phyloP scores from a whole-genome alignment of 805 yeast species.

The Tetrapisispora namnaoensis region DNA sequence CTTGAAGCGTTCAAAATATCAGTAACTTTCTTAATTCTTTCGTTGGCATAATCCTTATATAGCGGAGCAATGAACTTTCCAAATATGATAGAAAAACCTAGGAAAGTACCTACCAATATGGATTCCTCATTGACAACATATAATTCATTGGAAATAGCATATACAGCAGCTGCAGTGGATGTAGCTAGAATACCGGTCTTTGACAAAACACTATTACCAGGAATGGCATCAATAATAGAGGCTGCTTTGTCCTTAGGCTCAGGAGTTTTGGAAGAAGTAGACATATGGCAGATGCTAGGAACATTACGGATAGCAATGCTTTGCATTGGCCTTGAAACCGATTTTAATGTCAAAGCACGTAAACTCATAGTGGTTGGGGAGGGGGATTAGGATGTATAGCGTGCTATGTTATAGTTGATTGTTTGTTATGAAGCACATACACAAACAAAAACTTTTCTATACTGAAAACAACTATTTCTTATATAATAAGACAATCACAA shows the following conservation, averaged over 20 bases:
- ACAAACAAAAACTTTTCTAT: too few species aligned
- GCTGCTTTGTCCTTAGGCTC: constrained; percentile 89
- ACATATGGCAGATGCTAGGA: constrained; percentile 56
- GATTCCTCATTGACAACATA: constrained; percentile 93
- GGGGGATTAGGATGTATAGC: neutral
- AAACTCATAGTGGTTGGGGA: constrained; percentile 21
- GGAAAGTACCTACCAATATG: constrained; percentile 69
- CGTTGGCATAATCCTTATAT: constrained; percentile 89
- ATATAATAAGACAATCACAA: too few species aligned
- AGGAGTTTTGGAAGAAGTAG: constrained; percentile 32
- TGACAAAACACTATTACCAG: constrained; percentile 79
- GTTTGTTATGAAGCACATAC: too few species aligned
- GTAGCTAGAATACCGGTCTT: constrained; percentile 96
- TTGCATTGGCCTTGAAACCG: constrained; percentile 18
- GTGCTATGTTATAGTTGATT: neutral
- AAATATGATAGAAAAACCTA: constrained; percentile 61
- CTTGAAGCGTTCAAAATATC: constrained; percentile 80
- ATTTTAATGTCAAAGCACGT: constrained; percentile 22
- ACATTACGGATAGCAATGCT: constrained; percentile 18
- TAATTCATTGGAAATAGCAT: constrained; percentile 88
- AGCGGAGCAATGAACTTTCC: constrained; percentile 89
- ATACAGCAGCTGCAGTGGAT: constrained; percentile 85
- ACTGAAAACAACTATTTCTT: too few species aligned
- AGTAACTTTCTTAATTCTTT: constrained; percentile 71
- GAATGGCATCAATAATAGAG: constrained; percentile 82